A percentile compares a stretch with the other conserved stretches of the same genome.
phyloP scores from a whole-genome alignment of 176 grass and related monocot genomes.

The Ensete ventricosum region DNA sequence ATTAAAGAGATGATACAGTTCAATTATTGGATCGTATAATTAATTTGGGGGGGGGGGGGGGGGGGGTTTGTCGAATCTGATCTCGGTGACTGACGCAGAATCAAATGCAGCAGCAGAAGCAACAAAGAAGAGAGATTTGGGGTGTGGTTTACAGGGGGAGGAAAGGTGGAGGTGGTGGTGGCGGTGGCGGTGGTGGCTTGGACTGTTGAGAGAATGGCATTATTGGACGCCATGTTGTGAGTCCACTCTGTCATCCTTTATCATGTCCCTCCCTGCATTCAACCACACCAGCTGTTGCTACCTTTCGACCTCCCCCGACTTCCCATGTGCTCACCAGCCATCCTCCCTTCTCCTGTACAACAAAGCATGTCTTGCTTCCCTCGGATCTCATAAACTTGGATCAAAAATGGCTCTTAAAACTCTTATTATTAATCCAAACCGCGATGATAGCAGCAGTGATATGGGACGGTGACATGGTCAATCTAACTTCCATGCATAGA shows the following conservation, averaged over 20 bases:
- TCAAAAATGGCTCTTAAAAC: too few species aligned
- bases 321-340: constrained; percentile 4
- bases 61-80: too few species aligned
- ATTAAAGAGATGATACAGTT: too few species aligned
- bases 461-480: not conserved
- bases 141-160: too few species aligned
- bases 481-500: constrained; percentile 85
- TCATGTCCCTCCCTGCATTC: constrained; percentile 1
- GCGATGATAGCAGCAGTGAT: too few species aligned
- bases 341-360: not conserved
- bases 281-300: not conserved
- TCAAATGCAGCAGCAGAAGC: not conserved
- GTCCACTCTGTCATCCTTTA: constrained; percentile 7
- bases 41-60: too few species aligned
- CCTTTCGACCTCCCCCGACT: not conserved
- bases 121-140: not conserved
- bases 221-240: constrained; percentile 8
- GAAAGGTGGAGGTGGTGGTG: not conserved
- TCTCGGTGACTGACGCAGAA: not conserved
- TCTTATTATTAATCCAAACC: too few species aligned
- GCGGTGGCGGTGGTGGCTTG: not conserved
- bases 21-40: too few species aligned
- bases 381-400: too few species aligned
- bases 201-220: not conserved
- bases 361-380: too few species aligned